Base-by-base conservation (phyloP, 148 eudicot genomes). In the Camellia granthamiana region DNA sequence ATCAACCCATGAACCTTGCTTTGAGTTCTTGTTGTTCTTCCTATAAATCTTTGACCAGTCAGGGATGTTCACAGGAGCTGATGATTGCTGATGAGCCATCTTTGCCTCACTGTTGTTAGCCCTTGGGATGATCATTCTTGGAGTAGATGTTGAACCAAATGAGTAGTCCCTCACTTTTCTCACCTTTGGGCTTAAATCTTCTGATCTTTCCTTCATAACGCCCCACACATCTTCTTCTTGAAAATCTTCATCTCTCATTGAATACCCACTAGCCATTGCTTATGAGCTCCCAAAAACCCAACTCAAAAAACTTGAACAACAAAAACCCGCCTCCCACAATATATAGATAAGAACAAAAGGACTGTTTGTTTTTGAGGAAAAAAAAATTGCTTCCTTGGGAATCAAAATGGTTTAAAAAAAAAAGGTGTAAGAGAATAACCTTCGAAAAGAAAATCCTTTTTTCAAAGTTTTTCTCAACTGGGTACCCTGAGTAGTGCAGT, bases 221-320 rank as follows among this genome's bases (percentile, higher is more conserved):
- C 81, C 84, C 97, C 97, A 91, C 2, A 91, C 84, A 30, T 93
- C 93, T 69, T 70, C 91, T 88, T 91, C 97, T 38, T 89, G 84
- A 84, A 90, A 84, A 15, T 93, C 97, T 87, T 83, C 90, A 81
- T 85, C 86, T 82, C 84, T 77, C 13, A 60, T 5, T 46, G 68
- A 47, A 78, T 75, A 67, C 82, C 70, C 73, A 23, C 84, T 78
- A 64, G 82, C 89, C 88, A 79, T 84, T 19, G 70, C 77, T 81
- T 55, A 9, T 65, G n/a, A 46, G 54, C 55, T 13, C 16, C 5
- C 42, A 9, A 68, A 13, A 13, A 7, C 51, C 16, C n/a, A 68
- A 41, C 5, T 30, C 69, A 42, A 72, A 4, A n/a, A 5, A 19
- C 55, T 54, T 13, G n/a, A 73, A 47, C 44, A 43, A 30, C 42